Percentiles rank a stretch among this genome's conserved stretches.
Conservation (phyloP, 2,329 filamentous ascomycete genomes). For the Daldinia eschscholtzii region DNA sequence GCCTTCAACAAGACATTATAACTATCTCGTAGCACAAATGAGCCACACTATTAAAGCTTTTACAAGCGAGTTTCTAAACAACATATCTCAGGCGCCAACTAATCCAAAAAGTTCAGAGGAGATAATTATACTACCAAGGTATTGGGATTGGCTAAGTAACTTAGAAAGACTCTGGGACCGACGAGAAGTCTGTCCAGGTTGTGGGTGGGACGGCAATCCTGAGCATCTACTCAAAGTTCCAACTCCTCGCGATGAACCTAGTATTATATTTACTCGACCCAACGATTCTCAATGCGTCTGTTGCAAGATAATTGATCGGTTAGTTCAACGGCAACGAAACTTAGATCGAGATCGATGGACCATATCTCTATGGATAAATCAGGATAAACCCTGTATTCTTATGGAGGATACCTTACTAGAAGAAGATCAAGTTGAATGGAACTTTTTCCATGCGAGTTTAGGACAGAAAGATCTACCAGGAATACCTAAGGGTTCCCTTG, state of each 20-base stretch:
- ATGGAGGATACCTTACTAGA: constrained; percentile 10
- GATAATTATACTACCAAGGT: constrained; percentile 5
- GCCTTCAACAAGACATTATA: neutral
- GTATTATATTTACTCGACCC: neutral
- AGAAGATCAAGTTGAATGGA: constrained; percentile 21
- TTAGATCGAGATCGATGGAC: constrained; percentile 15
- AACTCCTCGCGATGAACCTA: neutral
- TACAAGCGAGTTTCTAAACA: constrained; percentile 1
- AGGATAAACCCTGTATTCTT: constrained; percentile 15
- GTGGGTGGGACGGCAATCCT: constrained; percentile 18
- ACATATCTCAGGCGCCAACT: neutral
- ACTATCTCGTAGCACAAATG: neutral
- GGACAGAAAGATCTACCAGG: constrained; percentile 1
- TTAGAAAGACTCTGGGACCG: constrained; percentile 6
- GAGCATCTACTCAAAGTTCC: constrained; percentile 10
- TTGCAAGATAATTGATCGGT: constrained; percentile 16
- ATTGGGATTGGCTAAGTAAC: constrained; percentile 21
- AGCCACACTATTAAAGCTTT: neutral
- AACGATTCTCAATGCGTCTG: neutral
- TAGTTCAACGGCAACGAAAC: constrained; percentile 4
- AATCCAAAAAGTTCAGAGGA: neutral
- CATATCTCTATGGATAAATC: constrained; percentile 9
- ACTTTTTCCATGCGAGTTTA: neutral
- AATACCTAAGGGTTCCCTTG: constrained; percentile 4
- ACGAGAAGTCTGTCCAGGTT: constrained; percentile 9